Evolutionary conservation across 768 basidiomycete genomes (phyloP), one percentile per base, ranked within the genome.

Genomic region (Brasilioporus rufonigricans): DNA sequence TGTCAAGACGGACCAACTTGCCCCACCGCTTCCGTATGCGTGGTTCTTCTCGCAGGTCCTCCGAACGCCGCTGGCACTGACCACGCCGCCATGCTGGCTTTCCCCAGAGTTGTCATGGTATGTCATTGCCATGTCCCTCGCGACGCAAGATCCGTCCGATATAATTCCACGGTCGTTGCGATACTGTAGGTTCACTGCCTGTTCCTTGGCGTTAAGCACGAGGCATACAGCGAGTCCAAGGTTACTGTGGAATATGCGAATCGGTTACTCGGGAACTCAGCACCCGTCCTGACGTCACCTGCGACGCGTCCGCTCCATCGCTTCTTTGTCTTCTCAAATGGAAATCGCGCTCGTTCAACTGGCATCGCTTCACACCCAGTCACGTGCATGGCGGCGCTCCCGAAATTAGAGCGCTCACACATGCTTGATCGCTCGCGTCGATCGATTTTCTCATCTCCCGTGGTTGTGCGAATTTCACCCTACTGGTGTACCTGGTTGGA

Each of bases 281-380:
- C n/a, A n/a, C n/a, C n/a, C n/a, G n/a, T 41, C 49, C 19, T 57
- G 52, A 58, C 56, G 56, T 60, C 56, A 60, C 52, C 33, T n/a
- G n/a, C n/a, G n/a, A n/a, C 46, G 47, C 44, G 21, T 3, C 13
- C 18, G 13, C 4, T 39, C 38, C 11, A 6, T 38, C n/a, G 7
- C 38, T 19, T n/a, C n/a, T n/a, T n/a, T n/a, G n/a, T n/a, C n/a
- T n/a, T 27, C 53, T 56, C 46, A 27, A 13, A 44, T 13, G 19
- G 26, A 41, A 33, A 11, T 21, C 21, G 39, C 21, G 21, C 7
- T 40, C 21, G 39, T 21, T 36, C 35, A 18, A 12, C 31, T 31
- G n/a, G n/a, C n/a, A n/a, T 31, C 46, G 46, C 33, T 35, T 33
- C 52, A 19, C 39, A 11, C 14, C 19, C 21, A 18, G 41, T 24